Base-by-base conservation (phyloP, 495 filamentous ascomycete species). In the Baudoinia panamericana region DNA sequence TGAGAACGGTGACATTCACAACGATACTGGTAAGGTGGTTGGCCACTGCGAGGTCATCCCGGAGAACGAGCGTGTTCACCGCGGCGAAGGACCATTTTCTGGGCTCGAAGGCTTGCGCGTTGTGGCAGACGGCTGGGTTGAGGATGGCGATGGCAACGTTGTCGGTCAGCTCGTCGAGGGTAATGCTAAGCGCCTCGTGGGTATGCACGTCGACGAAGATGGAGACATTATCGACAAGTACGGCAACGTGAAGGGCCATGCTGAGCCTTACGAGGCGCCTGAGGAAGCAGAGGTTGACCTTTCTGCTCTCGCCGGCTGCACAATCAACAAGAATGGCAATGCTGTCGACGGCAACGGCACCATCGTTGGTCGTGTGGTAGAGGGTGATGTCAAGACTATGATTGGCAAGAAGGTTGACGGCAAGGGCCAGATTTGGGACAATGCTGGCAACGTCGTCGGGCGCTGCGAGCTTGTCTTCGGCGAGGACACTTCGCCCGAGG, bases 241-340 rank as follows among this genome's bases (percentile, higher is more conserved):
- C 32, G 84, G 84, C 26, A 87, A 85, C 52, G 71, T 78, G 33
- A 77, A 84, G 47, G 84, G 84, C 36, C 75, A 73, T 36, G 80
- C 77, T 11, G 79, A 85, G 60, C 73, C 72, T 5, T 84, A 73
- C 55, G 69, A 82, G 39, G 67, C 69, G 32, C 67, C 59, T 22
- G 76, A 70, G 46, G 65, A 60, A 45, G 74, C 71, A 48, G 57
- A 59, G 2, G 68, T 65, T 3, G 82, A 92, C 49, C 65, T 73
- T 31, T 84, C 79, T 2, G 59, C 69, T 11, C 66, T 92, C 4
- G 83, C 82, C 4, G 84, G 84, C 38, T 84, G 84, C 68, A 71
- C 76, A 4, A 80, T 90, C 54, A 93, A 93, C 63, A 90, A 90
- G 60, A 69, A 67, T 6, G 84, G 84, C 32, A 87, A 88, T 30